phyloP scores from a whole-genome alignment of 208 protist genomes.

The Willaertia magna region DNA sequence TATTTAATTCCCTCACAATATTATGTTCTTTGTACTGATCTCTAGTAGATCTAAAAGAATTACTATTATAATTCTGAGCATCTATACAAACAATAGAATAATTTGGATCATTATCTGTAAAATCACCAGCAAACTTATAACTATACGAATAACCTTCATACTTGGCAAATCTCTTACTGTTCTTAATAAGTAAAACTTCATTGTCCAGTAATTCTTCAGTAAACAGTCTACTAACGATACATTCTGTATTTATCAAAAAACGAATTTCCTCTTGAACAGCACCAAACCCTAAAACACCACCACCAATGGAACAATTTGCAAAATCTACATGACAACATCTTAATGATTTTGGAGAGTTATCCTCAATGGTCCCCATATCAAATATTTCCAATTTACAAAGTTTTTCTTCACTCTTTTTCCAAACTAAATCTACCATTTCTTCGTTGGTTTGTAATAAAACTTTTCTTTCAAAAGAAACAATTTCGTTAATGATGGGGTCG shows the following conservation, averaged over 20 bases:
- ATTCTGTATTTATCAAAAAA: conserved; percentile 15
- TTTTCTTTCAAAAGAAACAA: neutral
- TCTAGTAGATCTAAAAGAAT: neutral
- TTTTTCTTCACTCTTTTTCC: neutral
- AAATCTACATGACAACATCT: neutral
- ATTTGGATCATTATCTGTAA: neutral
- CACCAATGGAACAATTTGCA: neutral
- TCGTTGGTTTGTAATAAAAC: too few species aligned
- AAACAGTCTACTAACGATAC: conserved; percentile 6
- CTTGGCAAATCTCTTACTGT: neutral
- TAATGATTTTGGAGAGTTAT: neutral
- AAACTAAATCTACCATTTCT: neutral
- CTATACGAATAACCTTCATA: conserved; percentile 7
- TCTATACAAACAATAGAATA: neutral
- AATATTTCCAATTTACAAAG: neutral
- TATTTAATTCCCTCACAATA: conserved; percentile 57
- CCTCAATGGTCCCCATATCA: neutral
- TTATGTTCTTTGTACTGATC: conserved; percentile 40
- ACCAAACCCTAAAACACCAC: neutral
- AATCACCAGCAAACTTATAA: neutral
- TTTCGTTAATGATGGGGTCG: neutral
- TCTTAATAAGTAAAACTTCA: conserved; percentile 1
- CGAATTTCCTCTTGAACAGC: conserved; percentile 21
- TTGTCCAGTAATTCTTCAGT: conserved; percentile 6
- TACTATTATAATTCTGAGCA: neutral